Conservation (phyloP, 2,329 filamentous ascomycete species). For the Incumbomyces delicatus region DNA sequence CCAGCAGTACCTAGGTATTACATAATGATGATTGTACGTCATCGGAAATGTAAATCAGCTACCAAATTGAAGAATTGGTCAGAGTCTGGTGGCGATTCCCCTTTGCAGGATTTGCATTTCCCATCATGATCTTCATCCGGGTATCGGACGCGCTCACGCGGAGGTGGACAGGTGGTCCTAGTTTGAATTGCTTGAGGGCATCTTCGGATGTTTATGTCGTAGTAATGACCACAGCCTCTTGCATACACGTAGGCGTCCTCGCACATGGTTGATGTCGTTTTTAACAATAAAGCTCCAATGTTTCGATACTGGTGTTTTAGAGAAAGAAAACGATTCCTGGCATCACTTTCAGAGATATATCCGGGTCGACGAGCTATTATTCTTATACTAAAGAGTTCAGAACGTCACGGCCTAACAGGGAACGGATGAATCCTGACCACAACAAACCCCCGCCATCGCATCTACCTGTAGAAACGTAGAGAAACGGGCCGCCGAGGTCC, state of each 20-base stretch:
- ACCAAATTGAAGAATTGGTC: neutral
- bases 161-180: conserved; percentile 2
- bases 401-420: too few species aligned
- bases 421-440: too few species aligned
- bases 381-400: too few species aligned
- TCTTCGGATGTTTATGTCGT: conserved; percentile 1
- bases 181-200: conserved; percentile 2
- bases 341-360: too few species aligned
- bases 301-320: too few species aligned
- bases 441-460: too few species aligned
- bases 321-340: too few species aligned
- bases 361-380: too few species aligned
- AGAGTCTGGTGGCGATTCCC: neutral
- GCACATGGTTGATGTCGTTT: neutral
- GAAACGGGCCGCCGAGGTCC: too few species aligned
- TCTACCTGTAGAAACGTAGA: too few species aligned
- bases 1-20: neutral
- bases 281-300: too few species aligned
- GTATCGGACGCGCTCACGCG: conserved; percentile 2
- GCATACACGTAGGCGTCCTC: neutral
- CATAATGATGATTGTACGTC: neutral
- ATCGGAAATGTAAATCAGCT: too few species aligned
- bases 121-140: conserved; percentile 2
- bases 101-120: neutral
- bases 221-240: conserved; percentile 1